A percentile compares a stretch with the other conserved stretches of the same genome.
These are phyloP conservation scores for Phytophthora hybrid DNA, from an alignment of 352 stramenopile genomes.

Conservation along the genomic window DNA sequence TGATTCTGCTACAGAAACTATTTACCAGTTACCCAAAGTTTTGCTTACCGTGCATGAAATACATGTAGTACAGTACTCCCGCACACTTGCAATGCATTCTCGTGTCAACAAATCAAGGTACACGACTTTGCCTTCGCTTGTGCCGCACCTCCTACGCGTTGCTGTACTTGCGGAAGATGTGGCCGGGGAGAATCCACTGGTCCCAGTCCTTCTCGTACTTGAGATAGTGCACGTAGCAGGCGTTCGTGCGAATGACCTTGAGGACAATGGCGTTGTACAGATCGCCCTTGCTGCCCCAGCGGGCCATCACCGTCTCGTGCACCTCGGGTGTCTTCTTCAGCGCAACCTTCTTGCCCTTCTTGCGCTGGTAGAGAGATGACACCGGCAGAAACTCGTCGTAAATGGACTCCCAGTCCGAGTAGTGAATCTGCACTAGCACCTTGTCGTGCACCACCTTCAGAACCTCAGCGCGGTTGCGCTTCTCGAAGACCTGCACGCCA, in stretches of 20 bases:
- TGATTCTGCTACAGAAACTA: constrained; percentile 10
- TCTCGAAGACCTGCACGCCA: constrained; percentile 81
- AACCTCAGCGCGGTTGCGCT: constrained; percentile 73
- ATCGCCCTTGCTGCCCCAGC: constrained; percentile 74
- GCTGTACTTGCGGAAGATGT: constrained; percentile 85
- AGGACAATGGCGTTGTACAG: constrained; percentile 85
- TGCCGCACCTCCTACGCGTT: constrained; percentile 11
- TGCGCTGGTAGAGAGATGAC: constrained; percentile 66
- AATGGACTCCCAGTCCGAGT: constrained; percentile 83
- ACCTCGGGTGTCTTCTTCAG: constrained; percentile 73
- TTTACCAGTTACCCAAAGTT: constrained; percentile 16
- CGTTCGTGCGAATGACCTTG: constrained; percentile 81
- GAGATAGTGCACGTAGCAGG: constrained; percentile 83
- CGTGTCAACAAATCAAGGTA: constrained; percentile 22
- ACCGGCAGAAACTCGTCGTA: constrained; percentile 85
- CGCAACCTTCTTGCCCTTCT: constrained; percentile 56
- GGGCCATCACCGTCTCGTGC: constrained; percentile 77
- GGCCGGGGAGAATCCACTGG: constrained; percentile 79
- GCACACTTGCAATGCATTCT: constrained; percentile 17
- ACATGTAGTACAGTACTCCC: constrained; percentile 14
- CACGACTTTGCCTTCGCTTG: constrained; percentile 18
- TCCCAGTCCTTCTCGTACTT: constrained; percentile 90
- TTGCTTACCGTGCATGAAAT: constrained; percentile 6
- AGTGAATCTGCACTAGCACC: constrained; percentile 82
- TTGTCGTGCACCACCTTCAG: constrained; percentile 73